Percentiles rank a stretch among this genome's conserved stretches.
Conservation (phyloP, 2,329 filamentous ascomycete species). For the Ophiostoma tasmaniense region DNA sequence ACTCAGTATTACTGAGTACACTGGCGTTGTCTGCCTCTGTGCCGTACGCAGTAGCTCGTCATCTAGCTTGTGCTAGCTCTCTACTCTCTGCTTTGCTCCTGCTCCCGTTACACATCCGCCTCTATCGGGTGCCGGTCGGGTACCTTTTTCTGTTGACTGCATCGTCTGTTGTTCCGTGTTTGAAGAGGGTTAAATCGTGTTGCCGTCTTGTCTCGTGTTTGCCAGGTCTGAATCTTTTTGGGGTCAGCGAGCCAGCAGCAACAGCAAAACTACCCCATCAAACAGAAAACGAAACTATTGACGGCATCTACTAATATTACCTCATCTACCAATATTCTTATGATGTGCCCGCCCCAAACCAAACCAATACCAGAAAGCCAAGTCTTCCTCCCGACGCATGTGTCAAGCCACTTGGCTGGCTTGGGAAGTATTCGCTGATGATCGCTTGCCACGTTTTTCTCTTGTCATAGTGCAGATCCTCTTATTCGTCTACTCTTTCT, state of each 20-base stretch:
- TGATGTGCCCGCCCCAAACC: background rate
- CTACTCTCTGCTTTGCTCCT: background rate
- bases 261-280: no score
- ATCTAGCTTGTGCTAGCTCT: background rate
- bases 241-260: no score
- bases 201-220: no score
- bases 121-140: background rate
- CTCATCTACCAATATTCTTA: no score
- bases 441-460: constrained; percentile 1
- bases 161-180: no score
- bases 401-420: background rate
- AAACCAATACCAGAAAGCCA: background rate
- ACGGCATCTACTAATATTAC: no score
- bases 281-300: no score
- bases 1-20: no score
- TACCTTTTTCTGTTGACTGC: background rate
- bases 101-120: background rate
- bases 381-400: background rate
- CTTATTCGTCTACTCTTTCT: background rate
- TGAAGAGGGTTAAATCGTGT: no score
- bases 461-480: background rate
- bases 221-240: no score
- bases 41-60: background rate
- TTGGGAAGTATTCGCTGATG: background rate
- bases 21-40: background rate